These are phyloP conservation scores for Kingdonia uniflora DNA, from an alignment of 164 flowering plant species.

Conservation along the genomic window DNA sequence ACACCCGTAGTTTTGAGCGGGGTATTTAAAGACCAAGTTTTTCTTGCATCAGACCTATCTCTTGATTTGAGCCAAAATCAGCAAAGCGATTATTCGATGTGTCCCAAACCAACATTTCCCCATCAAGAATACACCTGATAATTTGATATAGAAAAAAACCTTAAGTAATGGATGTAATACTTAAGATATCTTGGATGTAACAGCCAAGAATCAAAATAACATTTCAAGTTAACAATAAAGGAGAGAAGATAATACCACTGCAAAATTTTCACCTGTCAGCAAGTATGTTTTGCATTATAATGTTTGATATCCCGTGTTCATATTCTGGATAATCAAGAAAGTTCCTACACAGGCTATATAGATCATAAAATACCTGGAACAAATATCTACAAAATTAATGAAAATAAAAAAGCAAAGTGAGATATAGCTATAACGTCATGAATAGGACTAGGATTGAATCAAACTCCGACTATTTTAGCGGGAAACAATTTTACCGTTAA, in stretches of 20 bases:
- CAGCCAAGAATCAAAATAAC: not conserved
- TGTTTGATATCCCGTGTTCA: conserved; percentile 54
- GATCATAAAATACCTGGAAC: conserved; percentile 1
- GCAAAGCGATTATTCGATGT: too few relatives aligned
- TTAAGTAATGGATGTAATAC: not conserved
- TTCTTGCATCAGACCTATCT: too few relatives aligned
- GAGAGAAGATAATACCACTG: not conserved
- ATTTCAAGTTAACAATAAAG: not conserved
- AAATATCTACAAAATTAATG: not conserved
- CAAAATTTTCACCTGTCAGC: conserved; percentile 60
- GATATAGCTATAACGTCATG: too few relatives aligned
- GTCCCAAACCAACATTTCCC: conserved; percentile 99
- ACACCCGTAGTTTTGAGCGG: too few relatives aligned
- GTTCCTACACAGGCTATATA: conserved; percentile 36
- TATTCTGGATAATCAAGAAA: conserved; percentile 89
- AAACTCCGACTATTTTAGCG: too few relatives aligned
- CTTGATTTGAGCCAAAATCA: conserved; percentile 97
- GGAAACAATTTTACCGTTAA: too few relatives aligned
- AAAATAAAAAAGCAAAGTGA: not conserved
- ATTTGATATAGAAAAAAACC: not conserved
- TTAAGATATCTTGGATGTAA: not conserved
- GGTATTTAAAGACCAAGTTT: too few relatives aligned
- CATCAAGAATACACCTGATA: conserved; percentile 87
- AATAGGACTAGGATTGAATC: too few relatives aligned
- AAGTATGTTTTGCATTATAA: too few relatives aligned